Percentiles rank a stretch among this genome's conserved stretches.
Conservation (phyloP, 1,139 yeast genomes). For the Blastobotrys indianensis region DNA sequence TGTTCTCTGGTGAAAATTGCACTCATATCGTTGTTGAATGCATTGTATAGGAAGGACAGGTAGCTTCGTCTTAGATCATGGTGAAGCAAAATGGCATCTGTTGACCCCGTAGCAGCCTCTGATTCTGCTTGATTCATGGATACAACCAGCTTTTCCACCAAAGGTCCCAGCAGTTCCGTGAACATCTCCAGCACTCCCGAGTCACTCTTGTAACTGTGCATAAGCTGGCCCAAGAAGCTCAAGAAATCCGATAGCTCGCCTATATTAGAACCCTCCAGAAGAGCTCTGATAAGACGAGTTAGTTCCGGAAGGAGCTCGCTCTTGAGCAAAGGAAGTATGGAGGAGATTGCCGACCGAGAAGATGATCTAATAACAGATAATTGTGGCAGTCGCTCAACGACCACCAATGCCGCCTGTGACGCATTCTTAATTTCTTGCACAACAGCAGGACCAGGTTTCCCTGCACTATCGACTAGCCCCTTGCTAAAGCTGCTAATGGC, state of each 20-base stretch:
- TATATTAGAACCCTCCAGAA: conserved; percentile 59
- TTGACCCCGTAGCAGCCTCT: conserved; percentile 37
- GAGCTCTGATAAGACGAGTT: conserved; percentile 66
- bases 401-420: conserved; percentile 77
- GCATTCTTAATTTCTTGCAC: conserved; percentile 59
- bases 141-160: conserved; percentile 58
- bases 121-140: conserved; percentile 43
- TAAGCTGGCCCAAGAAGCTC: conserved; percentile 80
- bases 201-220: conserved; percentile 67
- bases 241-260: conserved; percentile 75
- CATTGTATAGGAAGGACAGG: conserved; percentile 59
- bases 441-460: conserved; percentile 20
- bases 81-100: conserved; percentile 38
- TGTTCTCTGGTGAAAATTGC: conserved; percentile 67
- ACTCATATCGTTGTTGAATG: conserved; percentile 72
- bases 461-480: conserved; percentile 53
- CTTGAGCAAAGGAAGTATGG: conserved; percentile 73
- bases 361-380: conserved; percentile 76
- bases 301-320: conserved; percentile 50
- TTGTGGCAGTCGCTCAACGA: conserved; percentile 67
- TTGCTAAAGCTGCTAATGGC: conserved; percentile 87
- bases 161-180: conserved; percentile 66
- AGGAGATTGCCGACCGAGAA: conserved; percentile 77
- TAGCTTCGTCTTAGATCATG: conserved; percentile 59
- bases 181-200: conserved; percentile 67